Conservation (phyloP, 192 early-diverging fungal species). For the Coemansia aciculifera region DNA sequence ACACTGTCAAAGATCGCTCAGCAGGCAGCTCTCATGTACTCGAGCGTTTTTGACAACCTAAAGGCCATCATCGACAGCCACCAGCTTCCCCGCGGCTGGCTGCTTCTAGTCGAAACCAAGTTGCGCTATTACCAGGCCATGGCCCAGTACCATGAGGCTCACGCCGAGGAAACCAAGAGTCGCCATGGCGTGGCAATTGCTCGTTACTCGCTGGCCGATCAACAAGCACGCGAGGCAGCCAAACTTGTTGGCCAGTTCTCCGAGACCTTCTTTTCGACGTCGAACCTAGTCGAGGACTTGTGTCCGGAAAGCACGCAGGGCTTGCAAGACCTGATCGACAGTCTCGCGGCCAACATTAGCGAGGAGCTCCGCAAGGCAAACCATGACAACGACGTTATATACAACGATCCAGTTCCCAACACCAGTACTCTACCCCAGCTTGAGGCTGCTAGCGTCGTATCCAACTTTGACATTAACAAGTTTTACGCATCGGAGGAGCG, state of each 20-base stretch:
- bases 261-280: conserved; percentile 64
- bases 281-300: conserved; percentile 60
- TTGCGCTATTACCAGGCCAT: conserved; percentile 82
- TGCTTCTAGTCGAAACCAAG: conserved; percentile 85
- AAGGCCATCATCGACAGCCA: conserved; percentile 63
- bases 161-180: conserved; percentile 70
- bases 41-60: conserved; percentile 71
- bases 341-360: conserved; percentile 61
- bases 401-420: conserved; percentile 83
- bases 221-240: conserved; percentile 80
- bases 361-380: conserved; percentile 70
- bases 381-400: conserved; percentile 96
- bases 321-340: conserved; percentile 73
- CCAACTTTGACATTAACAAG: conserved; percentile 81
- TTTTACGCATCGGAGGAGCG: conserved; percentile 68
- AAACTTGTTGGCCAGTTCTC: conserved; percentile 64
- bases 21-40: conserved; percentile 76
- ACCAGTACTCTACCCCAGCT: conserved; percentile 75
- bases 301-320: conserved; percentile 67
- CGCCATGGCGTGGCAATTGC: conserved; percentile 87
- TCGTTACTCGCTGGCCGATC: conserved; percentile 75
- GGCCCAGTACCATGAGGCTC: conserved; percentile 82
- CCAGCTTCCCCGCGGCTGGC: conserved; percentile 81
- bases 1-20: conserved; percentile 90
- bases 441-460: conserved; percentile 57